Conservation (phyloP, 1,139 yeast species). For the Hyphopichia buzzinii region DNA sequence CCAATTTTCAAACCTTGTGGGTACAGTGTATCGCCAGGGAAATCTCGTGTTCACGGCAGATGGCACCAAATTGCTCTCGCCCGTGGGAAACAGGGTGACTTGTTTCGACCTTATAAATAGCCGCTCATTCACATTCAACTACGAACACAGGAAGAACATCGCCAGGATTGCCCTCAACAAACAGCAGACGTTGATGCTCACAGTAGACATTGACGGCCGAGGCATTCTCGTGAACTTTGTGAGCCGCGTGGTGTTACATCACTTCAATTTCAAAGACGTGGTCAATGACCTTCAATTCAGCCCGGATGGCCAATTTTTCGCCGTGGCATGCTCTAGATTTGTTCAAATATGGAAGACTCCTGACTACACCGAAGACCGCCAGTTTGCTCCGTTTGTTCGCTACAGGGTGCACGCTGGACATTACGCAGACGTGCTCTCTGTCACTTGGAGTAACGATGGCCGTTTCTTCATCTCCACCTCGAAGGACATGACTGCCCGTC, state of each 20-base stretch:
- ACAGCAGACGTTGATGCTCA: constrained; percentile 76
- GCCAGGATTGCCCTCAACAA: constrained; percentile 76
- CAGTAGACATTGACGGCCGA: constrained; percentile 90
- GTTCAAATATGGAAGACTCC: constrained; percentile 96
- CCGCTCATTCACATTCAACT: constrained; percentile 83
- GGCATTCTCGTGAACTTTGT: constrained; percentile 86
- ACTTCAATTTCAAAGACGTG: constrained; percentile 83
- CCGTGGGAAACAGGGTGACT: constrained; percentile 92
- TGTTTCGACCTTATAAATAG: constrained; percentile 84
- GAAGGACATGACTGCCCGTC: constrained; percentile 83
- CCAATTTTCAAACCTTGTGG: constrained; percentile 79
- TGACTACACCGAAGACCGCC: constrained; percentile 66
- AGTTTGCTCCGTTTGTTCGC: constrained; percentile 93
- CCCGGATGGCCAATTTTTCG: constrained; percentile 86
- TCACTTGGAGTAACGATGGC: constrained; percentile 90
- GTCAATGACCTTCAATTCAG: constrained; percentile 79
- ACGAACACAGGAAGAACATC: constrained; percentile 88
- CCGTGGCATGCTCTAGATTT: constrained; percentile 78
- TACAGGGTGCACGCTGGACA: constrained; percentile 93
- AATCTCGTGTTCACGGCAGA: constrained; percentile 84
- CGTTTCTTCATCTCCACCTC: constrained; percentile 84
- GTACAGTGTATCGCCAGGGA: constrained; percentile 93
- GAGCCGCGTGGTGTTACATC: constrained; percentile 86
- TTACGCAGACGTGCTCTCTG: constrained; percentile 72
- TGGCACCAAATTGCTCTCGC: constrained; percentile 80